Percentiles rank a stretch among this genome's conserved stretches.
Evolutionary conservation across 2,329 filamentous ascomycete genomes (phyloP).

Genomic region (Ambrosiella cleistominuta): DNA sequence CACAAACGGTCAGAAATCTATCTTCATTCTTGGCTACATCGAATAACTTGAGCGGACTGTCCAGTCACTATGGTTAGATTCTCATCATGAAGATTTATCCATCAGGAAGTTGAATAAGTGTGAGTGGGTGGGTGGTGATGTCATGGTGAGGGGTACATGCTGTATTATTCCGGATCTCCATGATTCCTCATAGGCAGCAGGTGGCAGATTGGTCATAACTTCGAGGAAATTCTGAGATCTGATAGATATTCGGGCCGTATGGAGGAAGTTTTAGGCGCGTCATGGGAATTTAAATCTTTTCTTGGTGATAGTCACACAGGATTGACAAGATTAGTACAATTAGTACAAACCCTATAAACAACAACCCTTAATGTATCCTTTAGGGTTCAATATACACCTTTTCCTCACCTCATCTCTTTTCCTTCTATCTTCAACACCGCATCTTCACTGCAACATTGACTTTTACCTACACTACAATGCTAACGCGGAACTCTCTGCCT

Average conservation of each 20-base stretch:
- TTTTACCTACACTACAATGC: background rate
- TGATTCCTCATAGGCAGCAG: background rate
- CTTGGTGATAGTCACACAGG: background rate
- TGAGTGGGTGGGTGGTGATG: background rate
- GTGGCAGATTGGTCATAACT: background rate
- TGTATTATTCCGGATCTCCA: slow-evolving; percentile 10
- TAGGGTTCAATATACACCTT: background rate
- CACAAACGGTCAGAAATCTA: slow-evolving; percentile 39
- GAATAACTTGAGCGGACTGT: slow-evolving; percentile 42
- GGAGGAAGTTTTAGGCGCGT: background rate
- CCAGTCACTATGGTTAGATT: background rate
- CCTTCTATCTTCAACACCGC: background rate
- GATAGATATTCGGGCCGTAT: background rate
- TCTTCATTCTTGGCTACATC: slow-evolving; percentile 33
- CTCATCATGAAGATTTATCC: background rate
- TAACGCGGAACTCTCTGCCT: too few species aligned
- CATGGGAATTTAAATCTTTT: background rate
- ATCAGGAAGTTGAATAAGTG: background rate
- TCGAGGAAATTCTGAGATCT: background rate
- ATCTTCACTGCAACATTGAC: too few species aligned
- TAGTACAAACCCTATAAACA: background rate
- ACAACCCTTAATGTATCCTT: background rate
- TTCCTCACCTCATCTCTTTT: background rate
- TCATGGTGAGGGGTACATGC: slow-evolving; percentile 3
- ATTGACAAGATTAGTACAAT: background rate